Evolutionary conservation across 257 asterid species (phyloP).

Genomic region (Gentiana macrophylla): DNA sequence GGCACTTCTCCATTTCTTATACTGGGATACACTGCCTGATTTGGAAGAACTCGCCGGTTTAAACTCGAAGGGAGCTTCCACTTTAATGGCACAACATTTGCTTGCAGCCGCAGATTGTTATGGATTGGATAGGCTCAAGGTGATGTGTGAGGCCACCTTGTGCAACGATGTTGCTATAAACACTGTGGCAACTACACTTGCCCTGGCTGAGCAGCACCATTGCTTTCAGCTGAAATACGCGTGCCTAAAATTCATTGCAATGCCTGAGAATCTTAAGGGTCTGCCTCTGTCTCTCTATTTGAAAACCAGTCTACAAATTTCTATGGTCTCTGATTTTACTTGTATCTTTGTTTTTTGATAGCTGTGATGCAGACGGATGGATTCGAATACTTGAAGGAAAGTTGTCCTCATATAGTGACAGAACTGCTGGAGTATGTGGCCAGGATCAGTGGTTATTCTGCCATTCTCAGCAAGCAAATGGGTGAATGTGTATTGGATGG

Average conservation of each 20-base stretch:
- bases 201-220: conserved; percentile 96
- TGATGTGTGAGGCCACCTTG: conserved; percentile 79
- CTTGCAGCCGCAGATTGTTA: conserved; percentile 96
- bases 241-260: conserved; percentile 76
- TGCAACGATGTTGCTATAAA: conserved; percentile 81
- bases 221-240: conserved; percentile 81
- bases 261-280: conserved; percentile 87
- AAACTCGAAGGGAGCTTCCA: conserved; percentile 76
- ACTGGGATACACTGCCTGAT: conserved; percentile 79
- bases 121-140: conserved; percentile 80
- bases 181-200: conserved; percentile 93
- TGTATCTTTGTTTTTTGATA: conserved; percentile 18
- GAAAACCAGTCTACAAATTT: background rate
- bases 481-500: conserved; percentile 53
- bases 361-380: conserved; percentile 99
- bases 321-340: background rate
- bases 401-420: conserved; percentile 75
- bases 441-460: conserved; percentile 52
- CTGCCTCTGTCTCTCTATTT: background rate
- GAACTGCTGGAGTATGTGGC: conserved; percentile 91
- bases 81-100: conserved; percentile 90
- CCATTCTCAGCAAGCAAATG: conserved; percentile 43
- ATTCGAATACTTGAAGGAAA: conserved; percentile 76
- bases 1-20: conserved; percentile 86
- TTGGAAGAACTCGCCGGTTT: conserved; percentile 88